These are phyloP conservation scores for Thinopyrum elongatum DNA, from an alignment of 176 grass and related monocot genomes.

Conservation along the genomic window DNA sequence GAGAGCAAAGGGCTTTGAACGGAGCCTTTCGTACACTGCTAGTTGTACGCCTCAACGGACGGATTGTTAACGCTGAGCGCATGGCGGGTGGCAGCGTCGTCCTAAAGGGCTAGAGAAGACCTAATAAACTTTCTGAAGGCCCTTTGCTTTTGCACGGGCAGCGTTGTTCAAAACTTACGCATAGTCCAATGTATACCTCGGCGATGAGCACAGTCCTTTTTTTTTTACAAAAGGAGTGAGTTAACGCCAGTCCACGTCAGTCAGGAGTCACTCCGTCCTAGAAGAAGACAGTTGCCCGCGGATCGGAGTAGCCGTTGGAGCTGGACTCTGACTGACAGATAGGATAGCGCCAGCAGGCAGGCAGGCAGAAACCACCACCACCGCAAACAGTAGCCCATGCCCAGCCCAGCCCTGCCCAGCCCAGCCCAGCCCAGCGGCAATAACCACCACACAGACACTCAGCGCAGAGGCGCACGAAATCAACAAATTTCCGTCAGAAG, in stretches of 20 bases:
- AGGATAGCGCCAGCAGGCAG: background rate
- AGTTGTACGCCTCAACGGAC: no score
- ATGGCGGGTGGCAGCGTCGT: no score
- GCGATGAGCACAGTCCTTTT: no score
- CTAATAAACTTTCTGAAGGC: no score
- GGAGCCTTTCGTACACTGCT: no score
- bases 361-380: background rate
- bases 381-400: background rate
- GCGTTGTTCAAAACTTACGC: no score
- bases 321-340: background rate
- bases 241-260: background rate
- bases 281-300: background rate
- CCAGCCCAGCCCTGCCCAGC: background rate
- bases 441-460: background rate
- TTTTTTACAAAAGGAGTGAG: no score
- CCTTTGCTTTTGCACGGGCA: background rate
- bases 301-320: conserved; percentile 22
- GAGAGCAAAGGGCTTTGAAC: background rate
- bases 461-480: background rate
- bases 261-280: background rate
- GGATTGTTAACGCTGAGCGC: no score
- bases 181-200: no score
- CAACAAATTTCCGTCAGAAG: background rate
- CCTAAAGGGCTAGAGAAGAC: no score
- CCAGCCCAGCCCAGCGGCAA: background rate